Evolutionary conservation across 179 eudicot species (phyloP), one percentile per base, ranked within the genome.

Genomic region (Actinidia arguta): DNA sequence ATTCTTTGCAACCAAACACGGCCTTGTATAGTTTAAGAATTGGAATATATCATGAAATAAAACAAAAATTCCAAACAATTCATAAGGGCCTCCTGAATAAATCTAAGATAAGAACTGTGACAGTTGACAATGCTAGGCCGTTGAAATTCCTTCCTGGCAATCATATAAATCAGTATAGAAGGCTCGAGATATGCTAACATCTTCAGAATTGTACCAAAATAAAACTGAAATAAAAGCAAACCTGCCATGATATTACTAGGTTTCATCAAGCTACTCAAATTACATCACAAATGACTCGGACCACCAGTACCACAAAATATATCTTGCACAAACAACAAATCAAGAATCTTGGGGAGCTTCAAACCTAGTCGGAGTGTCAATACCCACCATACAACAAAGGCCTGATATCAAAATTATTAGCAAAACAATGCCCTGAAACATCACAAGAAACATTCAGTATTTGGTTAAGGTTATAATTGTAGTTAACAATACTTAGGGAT

Each of bases 361-460:
- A 80, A 96, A 96, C 80, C 98, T 94, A 48, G 98, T 88, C 14
- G 99, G 99, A 84, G 99, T 92, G 73, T 97, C 98, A 31, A 97
- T 97, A 77, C 99, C 99, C 91, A 87, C 85, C 99, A 97, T 95
- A 82, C 99, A 97, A 89, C 99, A 95, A 76, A 97, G 96, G 48
- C 98, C 99, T 5, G 95, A 97, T 86, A 97, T 92, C 74, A 97
- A 78, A 82, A 95, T 95, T 78, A 95, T 81, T 44, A 97, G 98
- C 89, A 97, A 79, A 58, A 91, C 93, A 78, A 97, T 82, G 14
- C 90, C 98, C 99, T 97, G 98, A 78, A 85, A 87, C 72, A 78
- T 79, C 36, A 78, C 55, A 62, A 75, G 31, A 61, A 76, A 36
- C 67, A 52, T 25, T 13, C 27, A 68, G 13, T 17, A 13, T 6